These are phyloP conservation scores for Xylariaceae sp. DNA, from an alignment of 2,329 filamentous ascomycete species.

Conservation along the genomic window DNA sequence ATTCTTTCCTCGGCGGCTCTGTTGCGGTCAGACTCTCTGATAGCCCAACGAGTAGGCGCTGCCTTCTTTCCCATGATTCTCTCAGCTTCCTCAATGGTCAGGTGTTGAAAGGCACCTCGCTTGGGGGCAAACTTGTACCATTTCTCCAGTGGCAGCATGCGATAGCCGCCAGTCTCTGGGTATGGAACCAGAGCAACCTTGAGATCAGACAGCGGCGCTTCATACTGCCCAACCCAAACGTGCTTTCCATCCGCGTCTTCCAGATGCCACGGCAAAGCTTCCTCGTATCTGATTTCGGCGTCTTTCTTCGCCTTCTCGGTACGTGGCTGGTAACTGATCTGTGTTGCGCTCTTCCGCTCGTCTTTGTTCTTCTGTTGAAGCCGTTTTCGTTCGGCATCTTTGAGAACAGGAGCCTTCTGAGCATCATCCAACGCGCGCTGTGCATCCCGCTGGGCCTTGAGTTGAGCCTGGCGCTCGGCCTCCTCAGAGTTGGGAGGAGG, in stretches of 20 bases:
- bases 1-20: slow-evolving; percentile 53
- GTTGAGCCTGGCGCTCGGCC: slow-evolving; percentile 60
- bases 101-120: slow-evolving; percentile 64
- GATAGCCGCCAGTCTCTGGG: slow-evolving; percentile 55
- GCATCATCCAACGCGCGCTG: slow-evolving; percentile 83
- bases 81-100: slow-evolving; percentile 81
- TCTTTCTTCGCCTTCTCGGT: slow-evolving; percentile 75
- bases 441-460: slow-evolving; percentile 73
- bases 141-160: slow-evolving; percentile 88
- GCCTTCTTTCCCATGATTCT: slow-evolving; percentile 74
- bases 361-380: slow-evolving; percentile 50
- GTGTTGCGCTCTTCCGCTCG: slow-evolving; percentile 74
- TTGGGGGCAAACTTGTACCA: slow-evolving; percentile 87
- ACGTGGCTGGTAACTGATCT: slow-evolving; percentile 75
- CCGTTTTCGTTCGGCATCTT: slow-evolving; percentile 47
- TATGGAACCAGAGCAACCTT: slow-evolving; percentile 74
- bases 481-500: slow-evolving; percentile 52
- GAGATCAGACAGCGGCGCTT: slow-evolving; percentile 79
- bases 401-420: slow-evolving; percentile 81
- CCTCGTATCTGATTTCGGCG: slow-evolving; percentile 76
- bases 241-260: slow-evolving; percentile 96
- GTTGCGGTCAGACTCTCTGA: slow-evolving; percentile 51
- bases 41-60: slow-evolving; percentile 74
- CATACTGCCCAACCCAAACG: slow-evolving; percentile 87
- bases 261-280: slow-evolving; percentile 91